Evolutionary conservation across 495 filamentous ascomycete genomes (phyloP).

Genomic region (Bathelium albidoporum): DNA sequence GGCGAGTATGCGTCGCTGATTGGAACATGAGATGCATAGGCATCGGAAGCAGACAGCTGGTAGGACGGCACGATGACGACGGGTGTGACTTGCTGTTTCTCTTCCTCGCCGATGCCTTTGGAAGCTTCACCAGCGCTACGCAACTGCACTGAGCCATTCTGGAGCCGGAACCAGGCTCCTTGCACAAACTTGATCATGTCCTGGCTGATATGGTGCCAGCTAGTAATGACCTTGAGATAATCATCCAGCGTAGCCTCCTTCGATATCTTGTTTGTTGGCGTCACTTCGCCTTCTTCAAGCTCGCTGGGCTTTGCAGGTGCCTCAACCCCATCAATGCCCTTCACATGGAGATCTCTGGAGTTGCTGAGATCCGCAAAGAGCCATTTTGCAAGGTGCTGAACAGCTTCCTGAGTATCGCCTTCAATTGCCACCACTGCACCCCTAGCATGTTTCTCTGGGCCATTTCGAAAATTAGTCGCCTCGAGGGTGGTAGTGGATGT

Average conservation of each 20-base stretch:
- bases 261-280: background rate
- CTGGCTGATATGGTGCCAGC: conserved; percentile 60
- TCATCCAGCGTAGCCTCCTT: conserved; percentile 34
- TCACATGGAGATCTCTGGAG: conserved; percentile 48
- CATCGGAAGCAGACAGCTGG: conserved; percentile 64
- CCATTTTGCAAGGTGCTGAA: conserved; percentile 47
- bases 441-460: conserved; percentile 39
- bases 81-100: conserved; percentile 29
- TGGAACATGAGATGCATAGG: conserved; percentile 58
- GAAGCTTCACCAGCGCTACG: background rate
- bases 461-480: conserved; percentile 29
- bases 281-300: background rate
- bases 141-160: background rate
- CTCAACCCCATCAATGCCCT: conserved; percentile 41
- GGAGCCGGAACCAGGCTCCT: background rate
- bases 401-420: conserved; percentile 47
- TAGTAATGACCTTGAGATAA: conserved; percentile 58
- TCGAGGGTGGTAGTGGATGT: background rate
- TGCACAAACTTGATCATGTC: conserved; percentile 47
- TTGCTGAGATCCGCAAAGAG: conserved; percentile 50
- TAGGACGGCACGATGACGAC: conserved; percentile 69
- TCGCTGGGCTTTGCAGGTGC: conserved; percentile 16
- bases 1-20: conserved; percentile 69
- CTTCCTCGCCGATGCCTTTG: background rate
- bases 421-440: conserved; percentile 79